Base-by-base conservation (phyloP, 441 rosid genomes). In the Bruguiera hainesii region DNA sequence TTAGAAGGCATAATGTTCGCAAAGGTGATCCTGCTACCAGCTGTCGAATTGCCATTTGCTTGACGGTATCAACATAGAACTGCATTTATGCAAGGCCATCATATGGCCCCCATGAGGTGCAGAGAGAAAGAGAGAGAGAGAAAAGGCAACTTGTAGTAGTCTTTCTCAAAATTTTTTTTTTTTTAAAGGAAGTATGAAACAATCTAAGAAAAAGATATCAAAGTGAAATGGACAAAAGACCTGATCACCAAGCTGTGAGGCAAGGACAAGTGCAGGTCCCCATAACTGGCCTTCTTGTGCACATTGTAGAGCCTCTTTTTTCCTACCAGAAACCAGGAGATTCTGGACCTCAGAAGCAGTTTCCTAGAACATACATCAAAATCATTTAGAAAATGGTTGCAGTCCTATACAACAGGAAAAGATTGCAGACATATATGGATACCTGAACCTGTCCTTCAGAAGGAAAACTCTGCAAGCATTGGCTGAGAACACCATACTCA, bases 241-340 rank as follows among this genome's bases (percentile, higher is more conserved):
- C 94, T 96, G 97, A 49, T 96, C 80, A 42, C 98, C 99, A 73
- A 96, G 92, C 71, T 93, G 98, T 56, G 97, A 88, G 2, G 99
- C 96, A 49, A 96, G 90, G 69, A 96, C 89, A 76, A 96, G 96
- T 23, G 99, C 99, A 67, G 93, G 98, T 77, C 99, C 99, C 99
- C 99, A 96, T 72, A 96, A 78, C 81, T 87, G 96, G 61, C 99
- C 98, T 75, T 80, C 96, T 78, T 88, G 96, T 61, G 99, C 98
- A 79, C 81, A 77, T 58, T 80, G 87, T 50, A 96, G 56, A 74
- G 99, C 99, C 71, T 96, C 97, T 71, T 70, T 76, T 76, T 89
- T 96, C 71, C 84, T 87, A 77, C 98, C 99, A 79, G 96, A 87
- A 76, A 92, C 96, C 76, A 96, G 87, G 75, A 96, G 97, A 74